A percentile compares a stretch with the other conserved stretches of the same genome.
Conservation (phyloP, 805 yeast genomes). For the Starmera dryadoides region DNA sequence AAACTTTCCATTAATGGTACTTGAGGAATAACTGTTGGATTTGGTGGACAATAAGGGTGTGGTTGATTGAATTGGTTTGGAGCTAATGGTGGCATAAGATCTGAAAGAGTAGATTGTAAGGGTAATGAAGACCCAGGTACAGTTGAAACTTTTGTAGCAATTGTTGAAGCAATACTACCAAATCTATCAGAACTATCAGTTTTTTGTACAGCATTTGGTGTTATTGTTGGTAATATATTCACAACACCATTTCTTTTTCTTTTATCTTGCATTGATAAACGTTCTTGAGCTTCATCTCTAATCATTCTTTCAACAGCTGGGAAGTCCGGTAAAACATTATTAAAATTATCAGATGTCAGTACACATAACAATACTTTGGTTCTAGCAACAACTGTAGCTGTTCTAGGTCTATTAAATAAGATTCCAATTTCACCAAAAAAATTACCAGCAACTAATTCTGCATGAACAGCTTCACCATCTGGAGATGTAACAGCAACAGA, state of each 20-base stretch:
- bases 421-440: constrained; percentile 80
- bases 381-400: constrained; percentile 71
- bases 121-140: constrained; percentile 35
- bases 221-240: constrained; percentile 11
- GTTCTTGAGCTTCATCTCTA: constrained; percentile 73
- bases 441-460: constrained; percentile 61
- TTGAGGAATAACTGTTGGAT: neutral
- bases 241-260: constrained; percentile 37
- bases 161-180: constrained; percentile 19
- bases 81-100: too few species aligned
- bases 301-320: constrained; percentile 63
- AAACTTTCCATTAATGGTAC: neutral
- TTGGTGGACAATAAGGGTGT: neutral
- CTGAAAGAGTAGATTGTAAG: constrained; percentile 12
- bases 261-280: constrained; percentile 65
- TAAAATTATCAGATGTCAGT: constrained; percentile 55
- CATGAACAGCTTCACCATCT: constrained; percentile 70
- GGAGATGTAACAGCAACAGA: constrained; percentile 69
- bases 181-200: constrained; percentile 2
- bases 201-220: constrained; percentile 1
- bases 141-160: constrained; percentile 25
- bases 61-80: too few species aligned
- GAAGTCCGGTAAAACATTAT: constrained; percentile 50
- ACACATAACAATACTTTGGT: constrained; percentile 63
- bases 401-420: constrained; percentile 65